phyloP scores from a whole-genome alignment of 257 asterid species.

The Primulina tabacum region DNA sequence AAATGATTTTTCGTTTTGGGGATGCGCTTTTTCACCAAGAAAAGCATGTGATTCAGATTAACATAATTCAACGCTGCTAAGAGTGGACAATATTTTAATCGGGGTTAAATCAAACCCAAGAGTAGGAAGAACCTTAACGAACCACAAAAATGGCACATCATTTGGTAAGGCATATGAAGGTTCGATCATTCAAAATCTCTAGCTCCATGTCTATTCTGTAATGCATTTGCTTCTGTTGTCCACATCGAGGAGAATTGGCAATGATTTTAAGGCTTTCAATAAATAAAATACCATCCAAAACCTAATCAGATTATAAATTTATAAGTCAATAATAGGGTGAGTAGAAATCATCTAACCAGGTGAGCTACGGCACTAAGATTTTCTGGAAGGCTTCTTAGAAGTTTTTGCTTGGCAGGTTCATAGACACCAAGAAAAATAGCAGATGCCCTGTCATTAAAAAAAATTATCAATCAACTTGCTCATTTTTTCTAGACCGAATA shows the following conservation, averaged over 20 bases:
- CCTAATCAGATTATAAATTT: background rate
- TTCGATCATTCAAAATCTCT: constrained; percentile 1
- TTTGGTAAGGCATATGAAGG: background rate
- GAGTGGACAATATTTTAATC: too few species aligned
- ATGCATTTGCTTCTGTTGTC: background rate
- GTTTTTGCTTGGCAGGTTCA: constrained; percentile 90
- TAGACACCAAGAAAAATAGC: constrained; percentile 94
- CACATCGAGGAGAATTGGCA: background rate
- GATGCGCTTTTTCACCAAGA: too few species aligned
- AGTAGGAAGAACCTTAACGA: too few species aligned
- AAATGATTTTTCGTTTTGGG: too few species aligned
- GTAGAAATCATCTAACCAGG: constrained; percentile 58
- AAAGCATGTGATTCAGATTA: too few species aligned
- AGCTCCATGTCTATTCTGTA: background rate
- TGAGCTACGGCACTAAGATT: constrained; percentile 91
- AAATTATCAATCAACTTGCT: constrained; percentile 20
- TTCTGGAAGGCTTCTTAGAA: constrained; percentile 72
- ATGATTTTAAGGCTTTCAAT: background rate
- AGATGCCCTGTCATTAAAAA: constrained; percentile 67
- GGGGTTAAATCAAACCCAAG: too few species aligned
- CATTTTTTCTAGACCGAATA: too few species aligned
- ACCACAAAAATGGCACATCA: too few species aligned
- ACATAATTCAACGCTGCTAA: too few species aligned
- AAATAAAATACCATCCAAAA: constrained; percentile 4
- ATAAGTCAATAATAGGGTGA: constrained; percentile 15